These are phyloP conservation scores for Globisporangium takayamanum DNA, from an alignment of 352 stramenopile species.

Conservation along the genomic window DNA sequence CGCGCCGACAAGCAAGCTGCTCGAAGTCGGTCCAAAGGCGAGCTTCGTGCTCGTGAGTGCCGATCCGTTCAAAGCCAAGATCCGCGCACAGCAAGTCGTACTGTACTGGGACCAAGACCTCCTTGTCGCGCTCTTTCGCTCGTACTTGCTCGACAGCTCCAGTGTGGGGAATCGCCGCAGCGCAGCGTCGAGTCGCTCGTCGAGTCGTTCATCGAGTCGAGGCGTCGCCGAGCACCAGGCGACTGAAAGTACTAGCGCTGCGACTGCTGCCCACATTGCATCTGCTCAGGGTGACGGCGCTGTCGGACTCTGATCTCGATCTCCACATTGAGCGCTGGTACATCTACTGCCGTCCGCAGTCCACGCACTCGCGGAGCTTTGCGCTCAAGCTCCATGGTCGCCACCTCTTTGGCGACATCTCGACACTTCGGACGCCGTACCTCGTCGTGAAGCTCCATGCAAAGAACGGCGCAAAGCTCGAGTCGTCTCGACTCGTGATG, in stretches of 20 bases:
- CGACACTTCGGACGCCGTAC: slow-evolving; percentile 30
- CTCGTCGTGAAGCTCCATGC: slow-evolving; percentile 26
- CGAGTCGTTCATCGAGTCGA: slow-evolving; percentile 24
- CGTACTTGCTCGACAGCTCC: slow-evolving; percentile 36
- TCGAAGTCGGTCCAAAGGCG: slow-evolving; percentile 52
- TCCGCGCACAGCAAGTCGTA: slow-evolving; percentile 41
- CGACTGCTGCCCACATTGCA: neutral
- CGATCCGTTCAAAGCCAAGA: slow-evolving; percentile 42
- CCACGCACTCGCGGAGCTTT: slow-evolving; percentile 29
- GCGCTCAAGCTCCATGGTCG: slow-evolving; percentile 34
- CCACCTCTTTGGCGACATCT: slow-evolving; percentile 31
- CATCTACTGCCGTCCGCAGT: slow-evolving; percentile 47
- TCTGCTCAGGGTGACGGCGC: neutral
- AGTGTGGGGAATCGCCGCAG: slow-evolving; percentile 17
- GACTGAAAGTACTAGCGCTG: neutral
- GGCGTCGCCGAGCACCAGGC: neutral
- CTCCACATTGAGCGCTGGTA: slow-evolving; percentile 47
- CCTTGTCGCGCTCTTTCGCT: slow-evolving; percentile 48
- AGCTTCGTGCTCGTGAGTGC: slow-evolving; percentile 45
- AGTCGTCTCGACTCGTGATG: slow-evolving; percentile 31
- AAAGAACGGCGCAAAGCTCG: slow-evolving; percentile 30
- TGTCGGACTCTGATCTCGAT: slow-evolving; percentile 20
- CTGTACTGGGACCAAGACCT: slow-evolving; percentile 74
- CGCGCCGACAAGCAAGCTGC: slow-evolving; percentile 36
- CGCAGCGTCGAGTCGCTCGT: slow-evolving; percentile 19